Percentiles rank a stretch among this genome's conserved stretches.
Conservation (phyloP, 2,329 filamentous ascomycete species). For the Dactylonectria estremocensis region DNA sequence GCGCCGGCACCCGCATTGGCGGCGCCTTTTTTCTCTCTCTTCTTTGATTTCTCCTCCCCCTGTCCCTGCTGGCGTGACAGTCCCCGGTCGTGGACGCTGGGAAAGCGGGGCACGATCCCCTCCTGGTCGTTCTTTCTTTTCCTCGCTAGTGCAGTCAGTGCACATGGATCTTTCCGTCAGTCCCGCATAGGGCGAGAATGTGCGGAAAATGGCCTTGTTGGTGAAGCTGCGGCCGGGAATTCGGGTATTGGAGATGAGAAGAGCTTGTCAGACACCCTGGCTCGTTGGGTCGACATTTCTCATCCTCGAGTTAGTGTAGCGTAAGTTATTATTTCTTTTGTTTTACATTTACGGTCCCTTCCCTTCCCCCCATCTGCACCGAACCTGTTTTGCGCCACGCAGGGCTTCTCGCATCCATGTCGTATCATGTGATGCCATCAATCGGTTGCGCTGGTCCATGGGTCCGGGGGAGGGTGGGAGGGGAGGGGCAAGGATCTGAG, state of each 20-base stretch:
- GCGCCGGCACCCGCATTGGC: slow-evolving; percentile 40
- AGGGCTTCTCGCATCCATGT: slow-evolving; percentile 42
- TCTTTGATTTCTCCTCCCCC: not conserved
- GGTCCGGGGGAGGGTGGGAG: not conserved
- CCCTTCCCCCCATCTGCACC: not conserved
- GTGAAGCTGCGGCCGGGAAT: not conserved
- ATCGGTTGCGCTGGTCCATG: slow-evolving; percentile 19
- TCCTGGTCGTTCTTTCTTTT: not conserved
- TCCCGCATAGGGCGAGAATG: not conserved
- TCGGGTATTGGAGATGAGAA: too few species aligned
- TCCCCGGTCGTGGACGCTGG: slow-evolving; percentile 8
- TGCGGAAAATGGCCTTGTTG: not conserved
- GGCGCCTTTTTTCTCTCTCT: slow-evolving; percentile 15
- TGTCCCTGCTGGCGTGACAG: slow-evolving; percentile 25
- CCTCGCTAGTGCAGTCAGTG: not conserved
- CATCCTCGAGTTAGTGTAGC: not conserved
- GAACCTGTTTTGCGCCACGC: slow-evolving; percentile 35
- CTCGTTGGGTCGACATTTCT: not conserved
- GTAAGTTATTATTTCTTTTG: not conserved
- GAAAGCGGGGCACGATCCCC: not conserved
- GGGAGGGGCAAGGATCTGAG: not conserved
- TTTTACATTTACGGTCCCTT: not conserved
- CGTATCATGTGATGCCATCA: slow-evolving; percentile 45
- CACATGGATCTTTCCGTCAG: not conserved
- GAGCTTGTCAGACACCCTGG: too few species aligned